These are phyloP conservation scores for Camelina hispida DNA, from an alignment of 345 rosid genomes.

Conservation along the genomic window DNA sequence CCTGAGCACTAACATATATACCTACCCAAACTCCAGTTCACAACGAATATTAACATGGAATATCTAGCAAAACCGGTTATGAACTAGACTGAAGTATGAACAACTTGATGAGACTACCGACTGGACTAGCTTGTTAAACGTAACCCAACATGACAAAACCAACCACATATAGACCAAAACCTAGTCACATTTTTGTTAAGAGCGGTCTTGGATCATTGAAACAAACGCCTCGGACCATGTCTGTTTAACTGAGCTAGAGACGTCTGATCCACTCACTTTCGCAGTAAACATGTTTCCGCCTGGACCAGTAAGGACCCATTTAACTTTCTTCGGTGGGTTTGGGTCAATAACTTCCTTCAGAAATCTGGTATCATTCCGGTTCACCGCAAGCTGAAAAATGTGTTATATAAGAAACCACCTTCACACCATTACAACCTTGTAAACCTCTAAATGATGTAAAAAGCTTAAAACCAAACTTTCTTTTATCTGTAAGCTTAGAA, in stretches of 20 bases:
- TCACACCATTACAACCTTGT: conserved; percentile 2
- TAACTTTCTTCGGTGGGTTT: conserved; percentile 51
- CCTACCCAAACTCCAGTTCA: background rate
- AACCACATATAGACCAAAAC: background rate
- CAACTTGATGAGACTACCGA: conserved; percentile 26
- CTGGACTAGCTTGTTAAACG: conserved; percentile 13
- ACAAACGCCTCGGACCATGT: conserved; percentile 59
- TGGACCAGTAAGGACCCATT: conserved; percentile 65
- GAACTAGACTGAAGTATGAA: conserved; percentile 16
- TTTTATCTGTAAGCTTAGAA: conserved; percentile 3
- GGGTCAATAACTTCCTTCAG: conserved; percentile 30
- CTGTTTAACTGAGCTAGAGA: conserved; percentile 50
- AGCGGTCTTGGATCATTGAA: conserved; percentile 40
- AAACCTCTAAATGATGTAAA: conserved; percentile 5
- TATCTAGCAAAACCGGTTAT: conserved; percentile 20
- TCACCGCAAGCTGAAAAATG: conserved; percentile 21
- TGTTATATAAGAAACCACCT: conserved; percentile 14
- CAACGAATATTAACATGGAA: conserved; percentile 11
- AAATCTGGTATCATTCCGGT: conserved; percentile 7
- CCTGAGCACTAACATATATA: background rate
- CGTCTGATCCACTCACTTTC: conserved; percentile 46
- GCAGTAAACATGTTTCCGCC: conserved; percentile 52
- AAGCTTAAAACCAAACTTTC: background rate
- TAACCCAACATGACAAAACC: background rate
- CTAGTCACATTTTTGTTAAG: conserved; percentile 15